Conservation (phyloP, 345 rosid species). For the Aquilaria malaccensis region DNA sequence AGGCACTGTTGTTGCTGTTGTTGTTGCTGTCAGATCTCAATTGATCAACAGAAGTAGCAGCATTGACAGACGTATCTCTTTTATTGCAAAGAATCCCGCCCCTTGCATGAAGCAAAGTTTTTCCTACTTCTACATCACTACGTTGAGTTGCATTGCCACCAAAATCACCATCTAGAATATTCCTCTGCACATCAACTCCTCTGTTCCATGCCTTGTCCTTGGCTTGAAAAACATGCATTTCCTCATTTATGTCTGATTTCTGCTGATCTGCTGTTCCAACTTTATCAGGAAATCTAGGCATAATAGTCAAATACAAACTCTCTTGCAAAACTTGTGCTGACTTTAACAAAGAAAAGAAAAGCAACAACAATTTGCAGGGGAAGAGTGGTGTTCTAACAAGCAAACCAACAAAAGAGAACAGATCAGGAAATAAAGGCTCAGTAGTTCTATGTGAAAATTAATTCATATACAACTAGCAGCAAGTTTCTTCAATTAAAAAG, state of each 20-base stretch:
- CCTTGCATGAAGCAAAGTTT: conserved; percentile 18
- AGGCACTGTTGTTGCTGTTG: conserved; percentile 13
- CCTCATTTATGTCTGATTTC: conserved; percentile 12
- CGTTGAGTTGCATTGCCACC: not conserved
- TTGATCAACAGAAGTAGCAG: conserved; percentile 13
- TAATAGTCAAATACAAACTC: not conserved
- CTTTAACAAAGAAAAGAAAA: no score
- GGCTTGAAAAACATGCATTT: conserved; percentile 5
- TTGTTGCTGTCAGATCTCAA: conserved; percentile 12
- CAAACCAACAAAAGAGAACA: not conserved
- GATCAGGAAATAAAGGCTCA: no score
- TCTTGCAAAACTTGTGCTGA: not conserved
- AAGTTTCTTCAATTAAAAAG: no score
- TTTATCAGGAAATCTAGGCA: conserved; percentile 10
- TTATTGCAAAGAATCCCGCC: conserved; percentile 26
- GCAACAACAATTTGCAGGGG: no score
- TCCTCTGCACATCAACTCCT: conserved; percentile 11
- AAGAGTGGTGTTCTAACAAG: not conserved
- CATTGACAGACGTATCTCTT: conserved; percentile 16
- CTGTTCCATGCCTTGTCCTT: conserved; percentile 5
- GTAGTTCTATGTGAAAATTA: no score
- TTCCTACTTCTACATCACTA: conserved; percentile 15
- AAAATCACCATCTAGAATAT: conserved; percentile 5
- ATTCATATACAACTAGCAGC: no score
- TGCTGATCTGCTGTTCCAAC: conserved; percentile 11